A percentile compares a stretch with the other conserved stretches of the same genome.
These are phyloP conservation scores for Poronia punctata DNA, from an alignment of 495 filamentous ascomycete species.

Conservation along the genomic window DNA sequence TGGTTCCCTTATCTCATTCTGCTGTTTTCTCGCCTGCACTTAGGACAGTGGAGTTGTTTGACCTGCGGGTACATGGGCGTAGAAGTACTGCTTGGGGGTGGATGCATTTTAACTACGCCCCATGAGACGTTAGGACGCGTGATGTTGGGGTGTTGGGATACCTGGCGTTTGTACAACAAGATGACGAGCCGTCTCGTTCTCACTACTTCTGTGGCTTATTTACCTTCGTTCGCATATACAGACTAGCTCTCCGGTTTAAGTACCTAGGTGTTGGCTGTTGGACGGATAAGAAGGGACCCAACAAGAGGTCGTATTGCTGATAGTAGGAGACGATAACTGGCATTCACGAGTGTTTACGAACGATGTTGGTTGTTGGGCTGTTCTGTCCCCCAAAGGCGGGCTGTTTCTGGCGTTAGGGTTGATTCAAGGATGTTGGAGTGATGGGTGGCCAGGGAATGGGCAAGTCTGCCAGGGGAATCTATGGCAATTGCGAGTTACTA, in stretches of 20 bases:
- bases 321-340: constrained; percentile 4
- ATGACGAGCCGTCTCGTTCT: constrained; percentile 1
- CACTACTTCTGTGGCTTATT: background rate
- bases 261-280: background rate
- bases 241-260: too few species aligned
- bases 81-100: too few species aligned
- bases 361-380: background rate
- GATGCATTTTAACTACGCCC: too few species aligned
- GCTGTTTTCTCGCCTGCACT: too few species aligned
- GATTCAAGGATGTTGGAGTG: too few species aligned
- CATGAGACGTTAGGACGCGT: too few species aligned
- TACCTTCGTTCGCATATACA: constrained; percentile 1
- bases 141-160: background rate
- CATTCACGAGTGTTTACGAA: constrained; percentile 6
- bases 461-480: too few species aligned
- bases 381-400: background rate
- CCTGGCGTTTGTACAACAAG: constrained; percentile 5
- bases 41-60: too few species aligned
- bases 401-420: constrained; percentile 6
- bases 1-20: too few species aligned
- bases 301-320: background rate
- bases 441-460: too few species aligned
- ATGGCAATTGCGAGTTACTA: too few species aligned
- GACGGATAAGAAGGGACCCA: background rate
- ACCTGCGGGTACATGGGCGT: too few species aligned